Conservation (phyloP, 192 early-diverging fungal species). For the Coemansia sp. region DNA sequence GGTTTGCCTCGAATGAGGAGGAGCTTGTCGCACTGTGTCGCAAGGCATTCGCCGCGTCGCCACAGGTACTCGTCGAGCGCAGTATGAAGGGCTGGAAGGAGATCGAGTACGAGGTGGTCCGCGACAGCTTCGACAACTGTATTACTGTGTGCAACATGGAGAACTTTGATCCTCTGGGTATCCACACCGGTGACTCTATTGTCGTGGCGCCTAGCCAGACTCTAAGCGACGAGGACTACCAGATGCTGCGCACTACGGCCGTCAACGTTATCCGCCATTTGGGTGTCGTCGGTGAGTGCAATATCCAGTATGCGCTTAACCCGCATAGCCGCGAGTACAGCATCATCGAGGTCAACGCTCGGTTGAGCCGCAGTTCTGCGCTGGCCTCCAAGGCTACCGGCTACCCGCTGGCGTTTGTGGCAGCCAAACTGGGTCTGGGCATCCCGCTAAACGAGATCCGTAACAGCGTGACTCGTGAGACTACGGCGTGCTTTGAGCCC, state of each 20-base stretch:
- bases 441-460: constrained; percentile 91
- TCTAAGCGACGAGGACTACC: constrained; percentile 96
- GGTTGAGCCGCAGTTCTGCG: constrained; percentile 89
- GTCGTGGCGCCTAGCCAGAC: constrained; percentile 98
- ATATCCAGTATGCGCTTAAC: constrained; percentile 98
- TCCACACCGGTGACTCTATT: constrained; percentile 99
- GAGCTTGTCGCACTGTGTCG: constrained; percentile 80
- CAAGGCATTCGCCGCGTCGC: constrained; percentile 90
- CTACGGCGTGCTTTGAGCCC: constrained; percentile 98
- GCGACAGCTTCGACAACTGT: constrained; percentile 94
- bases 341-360: constrained; percentile 99
- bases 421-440: constrained; percentile 94
- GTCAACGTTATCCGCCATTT: constrained; percentile 97
- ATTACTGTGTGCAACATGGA: constrained; percentile 99
- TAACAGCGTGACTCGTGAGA: constrained; percentile 95
- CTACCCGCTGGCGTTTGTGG: constrained; percentile 97
- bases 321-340: constrained; percentile 94
- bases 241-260: constrained; percentile 96
- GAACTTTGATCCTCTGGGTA: constrained; percentile 99
- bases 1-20: constrained; percentile 90
- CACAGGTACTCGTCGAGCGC: constrained; percentile 93
- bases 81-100: constrained; percentile 99
- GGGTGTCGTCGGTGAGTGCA: constrained; percentile 99
- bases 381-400: constrained; percentile 98
- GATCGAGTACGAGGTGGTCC: constrained; percentile 97